Conservation (phyloP, 176 grass and related monocot genomes). For the Thalia dealbata region DNA sequence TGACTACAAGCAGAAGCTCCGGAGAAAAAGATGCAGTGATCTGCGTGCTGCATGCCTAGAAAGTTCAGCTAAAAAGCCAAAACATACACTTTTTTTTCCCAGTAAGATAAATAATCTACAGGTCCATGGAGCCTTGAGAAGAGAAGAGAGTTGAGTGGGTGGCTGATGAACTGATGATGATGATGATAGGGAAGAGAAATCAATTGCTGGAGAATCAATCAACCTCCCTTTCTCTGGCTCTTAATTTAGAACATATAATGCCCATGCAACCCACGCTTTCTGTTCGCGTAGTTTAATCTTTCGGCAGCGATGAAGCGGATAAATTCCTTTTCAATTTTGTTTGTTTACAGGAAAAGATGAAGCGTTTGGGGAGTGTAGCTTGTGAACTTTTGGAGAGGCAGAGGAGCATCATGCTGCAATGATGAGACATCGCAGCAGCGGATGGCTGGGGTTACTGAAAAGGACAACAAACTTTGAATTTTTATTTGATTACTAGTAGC, state of each 20-base stretch:
- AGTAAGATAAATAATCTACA: too few relatives aligned
- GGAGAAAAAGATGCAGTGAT: background rate
- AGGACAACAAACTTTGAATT: background rate
- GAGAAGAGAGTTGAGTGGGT: too few relatives aligned
- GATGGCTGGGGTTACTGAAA: background rate
- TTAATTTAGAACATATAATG: background rate
- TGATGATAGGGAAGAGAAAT: background rate
- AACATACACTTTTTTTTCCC: background rate
- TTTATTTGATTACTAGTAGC: background rate
- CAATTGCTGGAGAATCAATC: background rate
- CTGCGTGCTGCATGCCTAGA: background rate
- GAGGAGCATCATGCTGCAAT: background rate
- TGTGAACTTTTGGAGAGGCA: background rate
- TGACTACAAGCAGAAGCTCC: slow-evolving; percentile 43
- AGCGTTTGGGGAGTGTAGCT: background rate
- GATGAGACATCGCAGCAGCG: background rate
- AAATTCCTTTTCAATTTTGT: background rate
- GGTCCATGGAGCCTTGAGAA: too few relatives aligned
- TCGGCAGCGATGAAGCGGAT: background rate
- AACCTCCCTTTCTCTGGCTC: too few relatives aligned
- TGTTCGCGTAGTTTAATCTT: too few relatives aligned
- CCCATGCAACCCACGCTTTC: background rate
- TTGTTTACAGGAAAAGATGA: background rate
- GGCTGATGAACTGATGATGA: too few relatives aligned
- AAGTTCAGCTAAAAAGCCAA: background rate